Evolutionary conservation across 768 basidiomycete species (phyloP), one percentile per base, ranked within the genome.

Genomic region (Trametes villosa): DNA sequence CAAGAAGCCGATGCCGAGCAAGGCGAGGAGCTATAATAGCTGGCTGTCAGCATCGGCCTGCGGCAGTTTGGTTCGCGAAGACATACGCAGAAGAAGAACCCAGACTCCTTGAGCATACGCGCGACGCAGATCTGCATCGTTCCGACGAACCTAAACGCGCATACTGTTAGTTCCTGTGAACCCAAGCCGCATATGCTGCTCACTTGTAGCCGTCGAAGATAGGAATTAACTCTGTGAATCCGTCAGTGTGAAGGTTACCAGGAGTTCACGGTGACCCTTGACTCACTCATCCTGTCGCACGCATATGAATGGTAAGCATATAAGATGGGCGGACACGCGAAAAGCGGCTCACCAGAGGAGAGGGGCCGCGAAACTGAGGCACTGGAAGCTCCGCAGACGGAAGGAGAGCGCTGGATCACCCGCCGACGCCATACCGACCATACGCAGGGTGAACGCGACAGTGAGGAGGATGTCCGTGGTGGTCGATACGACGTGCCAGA

Each of bases 41-140:
- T 2, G 13, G 34, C 22, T 5, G 9, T 26, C 12, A 34, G 3
- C 45, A 29, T 26, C 6, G 22, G 29, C 33, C 29, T 20, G 13
- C 27, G 18, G 9, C 29, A 18, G 8, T n/a, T n/a, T n/a, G n/a
- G n/a, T n/a, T n/a, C n/a, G n/a, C n/a, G n/a, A n/a, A 18, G 7
- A 74, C 82, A 38, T 66, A 96, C 90, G 52, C 90, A 90, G 74
- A 96, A 94, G 77, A 96, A 96, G 48, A 97, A 81, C 3, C 92
- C 88, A 20, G 93, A 95, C 74, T 98, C 94, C 69, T 90, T 88
- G 63, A 98, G 75, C 95, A 98, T 98, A 13, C 94, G 82, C 20
- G 92, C 86, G 2, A 96, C 86, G 62, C 95, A 96, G 29, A 98
- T 94, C 71, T 96, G 94, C 87, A 97, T 87, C 0, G 90, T 94